A percentile compares a stretch with the other conserved stretches of the same genome.
These are phyloP conservation scores for Fusarium hainanense DNA, from an alignment of 2,329 filamentous ascomycete genomes.

Conservation along the genomic window DNA sequence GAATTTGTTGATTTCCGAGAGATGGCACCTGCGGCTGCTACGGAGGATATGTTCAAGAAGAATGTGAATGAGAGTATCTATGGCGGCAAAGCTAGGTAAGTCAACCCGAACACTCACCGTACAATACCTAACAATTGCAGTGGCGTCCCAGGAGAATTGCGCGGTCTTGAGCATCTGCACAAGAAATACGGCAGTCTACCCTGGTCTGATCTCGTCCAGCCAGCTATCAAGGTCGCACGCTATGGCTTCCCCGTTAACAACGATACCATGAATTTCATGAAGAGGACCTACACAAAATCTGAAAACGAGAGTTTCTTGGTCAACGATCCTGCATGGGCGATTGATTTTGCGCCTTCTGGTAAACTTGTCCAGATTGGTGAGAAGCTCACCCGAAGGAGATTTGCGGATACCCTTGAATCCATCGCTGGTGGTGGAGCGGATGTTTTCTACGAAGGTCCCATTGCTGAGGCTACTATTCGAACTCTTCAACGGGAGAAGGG, in stretches of 20 bases:
- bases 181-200: constrained; percentile 70
- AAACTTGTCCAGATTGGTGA: constrained; percentile 74
- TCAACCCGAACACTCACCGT: constrained; percentile 39
- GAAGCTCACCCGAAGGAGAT: constrained; percentile 78
- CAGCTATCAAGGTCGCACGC: constrained; percentile 77
- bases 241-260: constrained; percentile 76
- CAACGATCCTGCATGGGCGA: constrained; percentile 78
- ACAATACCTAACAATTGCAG: constrained; percentile 44
- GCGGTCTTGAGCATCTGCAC: constrained; percentile 80
- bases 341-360: constrained; percentile 86
- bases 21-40: constrained; percentile 81
- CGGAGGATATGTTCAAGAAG: constrained; percentile 82
- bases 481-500: constrained; percentile 73
- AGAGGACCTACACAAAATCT: constrained; percentile 55
- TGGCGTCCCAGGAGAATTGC: constrained; percentile 76
- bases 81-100: constrained; percentile 78
- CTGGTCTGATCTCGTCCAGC: constrained; percentile 75
- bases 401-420: constrained; percentile 76
- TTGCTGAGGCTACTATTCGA: constrained; percentile 76
- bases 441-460: constrained; percentile 75
- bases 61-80: constrained; percentile 71
- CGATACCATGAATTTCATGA: constrained; percentile 79
- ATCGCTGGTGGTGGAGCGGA: constrained; percentile 74
- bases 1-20: constrained; percentile 90
- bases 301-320: constrained; percentile 68